These are phyloP conservation scores for Hypoxylon trugodes DNA, from an alignment of 495 filamentous ascomycete species.

Conservation along the genomic window DNA sequence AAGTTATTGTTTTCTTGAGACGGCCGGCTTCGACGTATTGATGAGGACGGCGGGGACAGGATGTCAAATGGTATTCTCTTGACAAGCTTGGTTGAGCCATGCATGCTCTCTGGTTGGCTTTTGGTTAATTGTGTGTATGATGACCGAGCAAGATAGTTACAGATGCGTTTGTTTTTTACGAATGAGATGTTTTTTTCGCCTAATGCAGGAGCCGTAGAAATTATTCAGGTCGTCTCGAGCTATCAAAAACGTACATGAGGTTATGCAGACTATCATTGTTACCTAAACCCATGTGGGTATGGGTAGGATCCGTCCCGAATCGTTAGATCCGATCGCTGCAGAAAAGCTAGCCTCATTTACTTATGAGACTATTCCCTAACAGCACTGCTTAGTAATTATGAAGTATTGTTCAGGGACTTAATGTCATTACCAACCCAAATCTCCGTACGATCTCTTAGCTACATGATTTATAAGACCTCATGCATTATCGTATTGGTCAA, in stretches of 20 bases:
- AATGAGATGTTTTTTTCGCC: slow-evolving; percentile 29
- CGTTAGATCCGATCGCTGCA: slow-evolving; percentile 8
- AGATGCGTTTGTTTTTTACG: slow-evolving; percentile 34
- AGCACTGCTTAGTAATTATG: too few species aligned
- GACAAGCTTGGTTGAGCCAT: slow-evolving; percentile 24
- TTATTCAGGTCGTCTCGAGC: not conserved
- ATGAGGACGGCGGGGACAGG: slow-evolving; percentile 22
- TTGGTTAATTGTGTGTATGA: slow-evolving; percentile 40
- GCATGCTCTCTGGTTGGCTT: slow-evolving; percentile 29
- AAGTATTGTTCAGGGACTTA: too few species aligned
- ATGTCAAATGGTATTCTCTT: slow-evolving; percentile 10
- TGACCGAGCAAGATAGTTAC: slow-evolving; percentile 27
- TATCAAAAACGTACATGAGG: not conserved
- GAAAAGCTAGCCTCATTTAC: not conserved
- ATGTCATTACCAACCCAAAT: too few species aligned
- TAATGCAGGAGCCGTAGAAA: slow-evolving; percentile 12
- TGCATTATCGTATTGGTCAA: too few species aligned
- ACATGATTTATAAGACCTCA: too few species aligned
- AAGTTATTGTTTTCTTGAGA: slow-evolving; percentile 14
- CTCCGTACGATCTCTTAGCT: too few species aligned
- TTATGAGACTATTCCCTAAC: not conserved
- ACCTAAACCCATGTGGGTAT: not conserved
- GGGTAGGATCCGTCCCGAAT: not conserved
- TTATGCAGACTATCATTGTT: slow-evolving; percentile 4
- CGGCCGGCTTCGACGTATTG: slow-evolving; percentile 26